Percentiles rank a stretch among this genome's conserved stretches.
phyloP scores from a whole-genome alignment of 768 basidiomycete species.

The Ramaria rubella region DNA sequence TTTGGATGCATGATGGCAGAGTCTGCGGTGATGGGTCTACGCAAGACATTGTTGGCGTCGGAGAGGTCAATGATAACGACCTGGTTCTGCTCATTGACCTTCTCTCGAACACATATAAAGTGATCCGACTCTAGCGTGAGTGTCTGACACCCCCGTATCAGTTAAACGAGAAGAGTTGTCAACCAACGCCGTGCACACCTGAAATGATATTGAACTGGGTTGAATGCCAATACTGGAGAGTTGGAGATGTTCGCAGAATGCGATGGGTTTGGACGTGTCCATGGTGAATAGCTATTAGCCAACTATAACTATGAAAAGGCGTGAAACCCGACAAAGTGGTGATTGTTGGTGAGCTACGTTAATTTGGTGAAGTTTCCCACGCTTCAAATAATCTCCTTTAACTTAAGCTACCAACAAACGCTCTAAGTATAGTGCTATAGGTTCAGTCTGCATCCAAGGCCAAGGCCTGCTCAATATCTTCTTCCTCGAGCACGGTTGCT shows the following conservation, averaged over 20 bases:
- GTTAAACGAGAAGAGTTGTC: not conserved
- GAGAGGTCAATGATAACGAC: slow-evolving; percentile 98
- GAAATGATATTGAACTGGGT: slow-evolving; percentile 95
- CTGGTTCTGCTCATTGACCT: slow-evolving; percentile 90
- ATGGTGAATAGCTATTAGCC: not conserved
- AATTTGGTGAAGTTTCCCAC: slow-evolving; percentile 1
- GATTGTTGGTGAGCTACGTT: not conserved
- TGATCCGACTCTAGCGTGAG: slow-evolving; percentile 96
- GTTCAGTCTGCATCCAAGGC: slow-evolving; percentile 54
- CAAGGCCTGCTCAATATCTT: slow-evolving; percentile 71
- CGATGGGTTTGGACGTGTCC: slow-evolving; percentile 56
- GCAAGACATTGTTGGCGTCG: slow-evolving; percentile 95
- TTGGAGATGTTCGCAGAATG: slow-evolving; percentile 88
- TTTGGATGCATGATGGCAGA: slow-evolving; percentile 97
- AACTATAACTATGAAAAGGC: not conserved
- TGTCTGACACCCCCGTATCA: slow-evolving; percentile 53
- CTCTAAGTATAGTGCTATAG: slow-evolving; percentile 22
- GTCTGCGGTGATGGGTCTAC: slow-evolving; percentile 95
- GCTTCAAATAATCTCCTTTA: not conserved
- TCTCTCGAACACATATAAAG: slow-evolving; percentile 97
- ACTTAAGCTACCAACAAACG: not conserved
- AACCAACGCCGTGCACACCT: slow-evolving; percentile 47
- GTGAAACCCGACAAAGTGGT: not conserved
- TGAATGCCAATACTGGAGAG: slow-evolving; percentile 94
- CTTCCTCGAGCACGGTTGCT: slow-evolving; percentile 37